These are phyloP conservation scores for Fraxinus anomala DNA, from an alignment of 257 asterid species.

Conservation along the genomic window DNA sequence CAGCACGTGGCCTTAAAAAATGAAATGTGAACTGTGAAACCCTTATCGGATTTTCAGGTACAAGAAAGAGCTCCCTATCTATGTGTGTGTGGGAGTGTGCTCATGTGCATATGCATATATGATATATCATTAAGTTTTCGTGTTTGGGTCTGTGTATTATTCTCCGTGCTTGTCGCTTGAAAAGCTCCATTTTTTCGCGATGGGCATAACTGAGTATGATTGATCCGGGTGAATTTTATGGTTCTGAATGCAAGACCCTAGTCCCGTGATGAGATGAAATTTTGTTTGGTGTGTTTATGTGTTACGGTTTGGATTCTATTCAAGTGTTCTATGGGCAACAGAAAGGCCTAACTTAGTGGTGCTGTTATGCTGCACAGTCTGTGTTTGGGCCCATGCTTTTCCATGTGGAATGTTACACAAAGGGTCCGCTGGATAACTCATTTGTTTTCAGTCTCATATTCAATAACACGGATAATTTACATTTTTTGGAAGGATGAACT, in stretches of 20 bases:
- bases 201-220: constrained; percentile 15
- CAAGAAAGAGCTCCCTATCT: constrained; percentile 14
- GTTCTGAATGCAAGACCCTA: constrained; percentile 7
- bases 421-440: constrained; percentile 17
- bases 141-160: background rate
- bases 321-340: background rate
- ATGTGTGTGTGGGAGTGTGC: constrained; percentile 15
- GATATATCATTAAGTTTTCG: background rate
- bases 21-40: constrained; percentile 88
- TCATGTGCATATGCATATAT: background rate
- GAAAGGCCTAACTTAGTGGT: background rate
- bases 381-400: constrained; percentile 9
- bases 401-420: background rate
- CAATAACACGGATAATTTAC: background rate
- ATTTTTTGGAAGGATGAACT: background rate
- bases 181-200: constrained; percentile 19
- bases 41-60: constrained; percentile 95
- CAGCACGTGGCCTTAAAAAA: constrained; percentile 84
- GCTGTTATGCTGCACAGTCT: constrained; percentile 7
- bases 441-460: constrained; percentile 6
- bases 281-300: background rate
- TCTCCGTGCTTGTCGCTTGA: constrained; percentile 9
- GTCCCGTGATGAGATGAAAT: constrained; percentile 3
- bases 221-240: constrained; percentile 15
- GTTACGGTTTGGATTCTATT: background rate